phyloP scores from a whole-genome alignment of 2,329 filamentous ascomycete species.

The Talaromyces sp. region DNA sequence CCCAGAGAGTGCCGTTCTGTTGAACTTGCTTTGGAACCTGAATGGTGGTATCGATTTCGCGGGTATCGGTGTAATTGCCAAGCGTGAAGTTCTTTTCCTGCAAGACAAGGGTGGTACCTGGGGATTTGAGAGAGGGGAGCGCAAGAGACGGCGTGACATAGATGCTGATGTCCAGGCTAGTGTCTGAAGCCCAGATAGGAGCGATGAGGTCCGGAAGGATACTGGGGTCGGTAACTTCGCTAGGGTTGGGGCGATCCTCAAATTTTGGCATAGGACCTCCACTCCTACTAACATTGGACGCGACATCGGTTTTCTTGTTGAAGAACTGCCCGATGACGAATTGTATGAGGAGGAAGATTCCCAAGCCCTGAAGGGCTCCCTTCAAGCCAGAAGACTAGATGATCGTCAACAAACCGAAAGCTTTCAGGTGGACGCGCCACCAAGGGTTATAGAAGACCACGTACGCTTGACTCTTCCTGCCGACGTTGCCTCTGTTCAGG shows the following conservation, averaged over 20 bases:
- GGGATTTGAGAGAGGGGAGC: conserved; percentile 64
- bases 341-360: conserved; percentile 63
- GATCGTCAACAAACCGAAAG: conserved; percentile 25
- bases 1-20: conserved; percentile 91
- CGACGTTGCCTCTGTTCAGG: conserved; percentile 43
- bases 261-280: conserved; percentile 64
- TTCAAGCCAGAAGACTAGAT: conserved; percentile 46
- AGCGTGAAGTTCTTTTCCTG: conserved; percentile 79
- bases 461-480: conserved; percentile 37
- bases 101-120: conserved; percentile 71
- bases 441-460: background rate
- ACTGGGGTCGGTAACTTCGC: conserved; percentile 39
- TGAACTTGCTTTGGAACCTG: conserved; percentile 77
- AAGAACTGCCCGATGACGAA: conserved; percentile 61
- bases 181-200: conserved; percentile 85
- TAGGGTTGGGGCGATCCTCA: conserved; percentile 61
- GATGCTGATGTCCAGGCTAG: conserved; percentile 77
- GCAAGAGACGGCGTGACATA: conserved; percentile 78
- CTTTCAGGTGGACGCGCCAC: background rate
- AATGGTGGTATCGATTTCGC: conserved; percentile 76
- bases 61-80: conserved; percentile 76
- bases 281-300: conserved; percentile 17
- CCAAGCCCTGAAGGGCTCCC: conserved; percentile 57
- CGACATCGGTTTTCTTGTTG: conserved; percentile 31
- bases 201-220: conserved; percentile 70